Evolutionary conservation across 176 grass and related monocot species (phyloP).

Genomic region (Aegilops bicornis): DNA sequence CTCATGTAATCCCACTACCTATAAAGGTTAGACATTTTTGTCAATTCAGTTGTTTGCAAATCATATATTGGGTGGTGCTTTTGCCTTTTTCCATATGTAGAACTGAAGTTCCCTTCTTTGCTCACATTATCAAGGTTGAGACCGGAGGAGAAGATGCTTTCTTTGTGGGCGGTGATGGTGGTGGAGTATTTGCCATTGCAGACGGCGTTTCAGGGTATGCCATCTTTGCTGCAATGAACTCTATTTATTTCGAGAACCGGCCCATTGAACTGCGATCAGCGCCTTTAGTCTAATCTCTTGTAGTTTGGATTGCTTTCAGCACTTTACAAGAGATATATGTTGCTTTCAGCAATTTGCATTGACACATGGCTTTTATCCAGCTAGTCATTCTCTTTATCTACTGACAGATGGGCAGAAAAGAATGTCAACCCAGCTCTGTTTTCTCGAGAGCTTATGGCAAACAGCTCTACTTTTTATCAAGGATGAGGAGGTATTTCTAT

Average conservation of each 20-base stretch:
- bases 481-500: constrained; percentile 66
- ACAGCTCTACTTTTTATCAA: constrained; percentile 63
- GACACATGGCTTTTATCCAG: constrained; percentile 64
- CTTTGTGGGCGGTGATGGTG: constrained; percentile 48
- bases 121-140: constrained; percentile 34
- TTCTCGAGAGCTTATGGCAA: constrained; percentile 80
- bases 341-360: constrained; percentile 39
- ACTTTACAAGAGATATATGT: constrained; percentile 2
- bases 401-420: constrained; percentile 92
- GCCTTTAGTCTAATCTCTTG: background rate
- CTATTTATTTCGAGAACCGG: background rate
- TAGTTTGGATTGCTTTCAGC: background rate
- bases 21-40: constrained; percentile 53
- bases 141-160: constrained; percentile 91
- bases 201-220: constrained; percentile 91
- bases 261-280: background rate
- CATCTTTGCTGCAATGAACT: constrained; percentile 2
- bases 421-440: constrained; percentile 92
- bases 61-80: background rate
- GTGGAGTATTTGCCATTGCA: constrained; percentile 81
- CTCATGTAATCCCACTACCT: constrained; percentile 66
- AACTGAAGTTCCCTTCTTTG: background rate
- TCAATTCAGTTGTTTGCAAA: background rate
- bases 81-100: background rate
- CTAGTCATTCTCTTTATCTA: constrained; percentile 77